These are phyloP conservation scores for Lentinula lateritia DNA, from an alignment of 768 basidiomycete genomes.

Conservation along the genomic window DNA sequence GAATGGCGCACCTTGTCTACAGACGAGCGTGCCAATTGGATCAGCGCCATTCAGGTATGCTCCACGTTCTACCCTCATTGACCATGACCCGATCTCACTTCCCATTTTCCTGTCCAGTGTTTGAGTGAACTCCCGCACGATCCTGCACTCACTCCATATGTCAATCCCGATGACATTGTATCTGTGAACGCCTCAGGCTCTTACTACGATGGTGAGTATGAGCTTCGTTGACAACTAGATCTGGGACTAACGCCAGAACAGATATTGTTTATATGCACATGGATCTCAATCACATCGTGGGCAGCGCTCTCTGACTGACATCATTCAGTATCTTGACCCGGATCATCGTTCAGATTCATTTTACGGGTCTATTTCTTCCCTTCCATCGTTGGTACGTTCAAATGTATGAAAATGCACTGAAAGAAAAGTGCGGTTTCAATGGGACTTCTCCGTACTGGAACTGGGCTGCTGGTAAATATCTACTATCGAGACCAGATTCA, in stretches of 20 bases:
- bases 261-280: conserved; percentile 17
- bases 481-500: neutral
- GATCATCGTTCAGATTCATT: conserved; percentile 11
- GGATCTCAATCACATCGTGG: conserved; percentile 8
- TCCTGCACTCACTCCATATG: neutral
- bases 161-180: conserved; percentile 11
- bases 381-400: conserved; percentile 19
- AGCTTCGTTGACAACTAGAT: neutral
- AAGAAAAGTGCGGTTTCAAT: conserved; percentile 12
- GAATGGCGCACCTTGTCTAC: conserved; percentile 15
- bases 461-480: conserved; percentile 15
- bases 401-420: conserved; percentile 12
- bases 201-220: conserved; percentile 14
- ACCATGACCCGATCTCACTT: neutral
- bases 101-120: conserved; percentile 8
- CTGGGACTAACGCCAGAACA: neutral
- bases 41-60: conserved; percentile 12
- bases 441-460: conserved; percentile 20
- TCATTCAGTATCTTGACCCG: neutral
- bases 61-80: neutral
- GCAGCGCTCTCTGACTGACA: neutral
- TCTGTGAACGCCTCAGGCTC: conserved; percentile 15
- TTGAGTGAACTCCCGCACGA: conserved; percentile 12
- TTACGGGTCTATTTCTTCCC: conserved; percentile 17
- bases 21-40: conserved; percentile 12